Base-by-base conservation (phyloP, 306 rosid genomes). In the Prunus campanulata region DNA sequence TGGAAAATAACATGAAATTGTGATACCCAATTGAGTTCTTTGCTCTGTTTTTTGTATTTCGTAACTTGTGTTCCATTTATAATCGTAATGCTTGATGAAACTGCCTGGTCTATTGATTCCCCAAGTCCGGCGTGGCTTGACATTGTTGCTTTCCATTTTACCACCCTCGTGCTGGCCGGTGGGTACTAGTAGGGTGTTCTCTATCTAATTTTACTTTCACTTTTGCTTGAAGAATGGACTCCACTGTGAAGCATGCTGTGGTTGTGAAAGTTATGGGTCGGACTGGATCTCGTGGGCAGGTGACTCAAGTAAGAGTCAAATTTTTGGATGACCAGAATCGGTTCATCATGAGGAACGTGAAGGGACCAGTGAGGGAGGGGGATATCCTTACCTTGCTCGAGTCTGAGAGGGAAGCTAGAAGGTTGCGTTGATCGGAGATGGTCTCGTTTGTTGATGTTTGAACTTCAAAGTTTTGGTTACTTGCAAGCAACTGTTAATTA, bases 371-470 rank as follows among this genome's bases (percentile, higher is more conserved):
- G 46, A 63, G 68, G 14, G 68, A 63, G 22, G 86, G 89, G 11
- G 89, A 83, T 22, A 66, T 79, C 48, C 87, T 83, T 29, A 86
- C 90, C 69, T 59, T 86, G 1, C 87, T 86, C 0, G 90, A 84
- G 83, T 86, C 88, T 29, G 90, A 84, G 59, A 81, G 90, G 66
- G 88, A 86, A 75, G 88, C 90, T 19, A 86, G 87, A 50, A 86
- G 90, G 70, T 68, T 86, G 76, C 90, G 88, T 27, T 86, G 82
- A 66, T 72, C 10, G 2, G 66, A 60, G 18, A 25, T 13, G 66
- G 19, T 4, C 3, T 60, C 24, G 10, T 12, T 60, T 24, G 66
- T 5, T 7, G 66, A 5, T 60, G 66, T 11, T 0, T 0, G 9
- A 11, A 24, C 7, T 8, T 60, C 18, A 0, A 14, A 63, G 68